A percentile compares a stretch with the other conserved stretches of the same genome.
phyloP scores from a whole-genome alignment of 805 yeast species.

The Nakazawaea molendinolei region DNA sequence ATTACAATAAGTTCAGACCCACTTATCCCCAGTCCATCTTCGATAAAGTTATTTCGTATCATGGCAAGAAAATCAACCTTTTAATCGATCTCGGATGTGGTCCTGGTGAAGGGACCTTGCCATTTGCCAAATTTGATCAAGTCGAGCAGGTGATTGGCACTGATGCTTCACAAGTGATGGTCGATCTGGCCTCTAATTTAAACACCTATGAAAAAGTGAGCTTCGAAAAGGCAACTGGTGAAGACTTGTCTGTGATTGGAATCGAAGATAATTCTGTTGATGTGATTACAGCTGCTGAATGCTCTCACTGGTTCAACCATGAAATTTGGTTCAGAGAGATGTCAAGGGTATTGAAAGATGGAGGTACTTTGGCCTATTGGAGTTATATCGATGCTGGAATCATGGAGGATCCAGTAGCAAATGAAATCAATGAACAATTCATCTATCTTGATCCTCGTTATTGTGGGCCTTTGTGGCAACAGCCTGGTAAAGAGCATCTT shows the following conservation, averaged over 20 bases:
- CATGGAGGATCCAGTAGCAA: conserved; percentile 42
- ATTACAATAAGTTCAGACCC: conserved; percentile 59
- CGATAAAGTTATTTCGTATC: conserved; percentile 33
- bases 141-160: conserved; percentile 53
- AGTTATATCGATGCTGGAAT: conserved; percentile 63
- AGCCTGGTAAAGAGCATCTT: conserved; percentile 38
- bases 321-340: conserved; percentile 43
- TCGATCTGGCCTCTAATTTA: conserved; percentile 32
- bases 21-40: conserved; percentile 51
- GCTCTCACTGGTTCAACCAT: conserved; percentile 74
- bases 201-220: conserved; percentile 14
- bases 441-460: conserved; percentile 40
- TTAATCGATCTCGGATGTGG: conserved; percentile 78
- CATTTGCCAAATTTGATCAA: conserved; percentile 28
- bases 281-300: conserved; percentile 68
- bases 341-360: conserved; percentile 32
- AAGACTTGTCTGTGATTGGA: conserved; percentile 17
- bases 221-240: conserved; percentile 21
- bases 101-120: conserved; percentile 65
- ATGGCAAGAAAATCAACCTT: conserved; percentile 24
- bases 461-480: conserved; percentile 43
- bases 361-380: conserved; percentile 72
- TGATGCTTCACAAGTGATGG: conserved; percentile 56
- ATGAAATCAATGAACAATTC: conserved; percentile 42
- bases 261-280: conserved; percentile 37